Percentiles rank a stretch among this genome's conserved stretches.
phyloP scores from a whole-genome alignment of 2,329 filamentous ascomycete species.

The Periglandula ipomoeae region DNA sequence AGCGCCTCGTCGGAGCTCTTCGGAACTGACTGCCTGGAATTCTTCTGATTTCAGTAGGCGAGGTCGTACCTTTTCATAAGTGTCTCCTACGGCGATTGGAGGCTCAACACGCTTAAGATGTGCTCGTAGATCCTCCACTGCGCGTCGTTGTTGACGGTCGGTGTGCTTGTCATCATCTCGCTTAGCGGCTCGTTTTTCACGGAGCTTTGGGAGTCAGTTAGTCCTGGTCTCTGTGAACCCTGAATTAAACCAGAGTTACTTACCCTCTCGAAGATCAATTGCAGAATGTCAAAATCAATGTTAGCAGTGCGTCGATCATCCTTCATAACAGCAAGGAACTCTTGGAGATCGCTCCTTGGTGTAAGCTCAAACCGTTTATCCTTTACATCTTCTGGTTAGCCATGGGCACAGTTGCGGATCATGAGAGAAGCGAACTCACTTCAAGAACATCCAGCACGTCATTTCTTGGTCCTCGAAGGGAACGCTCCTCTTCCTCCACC shows the following conservation, averaged over 20 bases:
- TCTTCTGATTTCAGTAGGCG: constrained; percentile 75
- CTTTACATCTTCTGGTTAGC: constrained; percentile 32
- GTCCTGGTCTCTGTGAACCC: neutral
- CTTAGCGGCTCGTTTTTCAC: constrained; percentile 76
- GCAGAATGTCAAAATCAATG: constrained; percentile 71
- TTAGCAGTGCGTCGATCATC: constrained; percentile 81
- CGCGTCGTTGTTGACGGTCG: constrained; percentile 78
- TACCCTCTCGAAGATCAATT: constrained; percentile 75
- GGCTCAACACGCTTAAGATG: constrained; percentile 87
- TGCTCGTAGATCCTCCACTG: constrained; percentile 74
- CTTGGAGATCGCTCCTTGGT: constrained; percentile 75
- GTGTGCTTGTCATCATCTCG: constrained; percentile 77
- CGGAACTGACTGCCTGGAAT: constrained; percentile 71
- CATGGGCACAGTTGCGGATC: neutral
- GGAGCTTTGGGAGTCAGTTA: constrained; percentile 42
- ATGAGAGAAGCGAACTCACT: constrained; percentile 43
- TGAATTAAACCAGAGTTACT: constrained; percentile 15
- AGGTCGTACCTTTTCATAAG: constrained; percentile 78
- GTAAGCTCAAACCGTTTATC: constrained; percentile 89
- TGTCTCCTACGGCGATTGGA: constrained; percentile 66
- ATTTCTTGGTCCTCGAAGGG: constrained; percentile 71
- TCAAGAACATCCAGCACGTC: constrained; percentile 82
- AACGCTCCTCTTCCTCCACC: constrained; percentile 85
- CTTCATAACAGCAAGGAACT: constrained; percentile 75
- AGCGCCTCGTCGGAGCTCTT: constrained; percentile 71